These are phyloP conservation scores for Ananas comosus DNA, from an alignment of 176 grass and related monocot species.

Conservation along the genomic window DNA sequence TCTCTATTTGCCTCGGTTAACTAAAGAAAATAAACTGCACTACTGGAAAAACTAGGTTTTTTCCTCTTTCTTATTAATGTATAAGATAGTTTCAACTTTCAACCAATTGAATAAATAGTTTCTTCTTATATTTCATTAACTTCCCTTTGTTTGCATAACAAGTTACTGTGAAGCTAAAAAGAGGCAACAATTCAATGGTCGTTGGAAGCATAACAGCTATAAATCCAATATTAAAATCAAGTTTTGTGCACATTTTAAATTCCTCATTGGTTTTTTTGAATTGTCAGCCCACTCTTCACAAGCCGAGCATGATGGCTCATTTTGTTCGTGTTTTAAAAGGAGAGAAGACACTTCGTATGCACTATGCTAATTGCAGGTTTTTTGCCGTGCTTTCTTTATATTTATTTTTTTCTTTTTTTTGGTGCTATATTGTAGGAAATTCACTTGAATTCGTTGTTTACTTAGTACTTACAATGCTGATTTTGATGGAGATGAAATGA, in stretches of 20 bases:
- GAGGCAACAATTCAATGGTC: no score
- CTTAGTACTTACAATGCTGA: constrained; percentile 98
- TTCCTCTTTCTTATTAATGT: no score
- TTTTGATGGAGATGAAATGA: constrained; percentile 99
- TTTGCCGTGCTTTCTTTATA: background rate
- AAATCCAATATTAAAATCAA: background rate
- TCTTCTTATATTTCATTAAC: no score
- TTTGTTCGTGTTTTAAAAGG: constrained; percentile 81
- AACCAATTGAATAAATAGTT: no score
- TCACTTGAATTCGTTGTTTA: constrained; percentile 5
- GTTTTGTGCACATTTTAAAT: background rate
- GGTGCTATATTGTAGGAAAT: background rate
- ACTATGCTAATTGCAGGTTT: constrained; percentile 99
- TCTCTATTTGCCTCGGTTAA: no score
- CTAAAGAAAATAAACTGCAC: no score
- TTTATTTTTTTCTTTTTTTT: background rate
- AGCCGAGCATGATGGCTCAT: constrained; percentile 99
- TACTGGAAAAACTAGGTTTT: no score
- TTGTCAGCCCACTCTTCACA: constrained; percentile 84
- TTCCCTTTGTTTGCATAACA: no score
- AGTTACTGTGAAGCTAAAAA: no score
- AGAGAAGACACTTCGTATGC: constrained; percentile 92
- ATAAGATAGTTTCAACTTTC: no score
- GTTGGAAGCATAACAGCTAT: no score
- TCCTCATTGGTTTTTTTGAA: background rate